These are phyloP conservation scores for Cryphonectria japonica DNA, from an alignment of 2,329 filamentous ascomycete genomes.

Conservation along the genomic window DNA sequence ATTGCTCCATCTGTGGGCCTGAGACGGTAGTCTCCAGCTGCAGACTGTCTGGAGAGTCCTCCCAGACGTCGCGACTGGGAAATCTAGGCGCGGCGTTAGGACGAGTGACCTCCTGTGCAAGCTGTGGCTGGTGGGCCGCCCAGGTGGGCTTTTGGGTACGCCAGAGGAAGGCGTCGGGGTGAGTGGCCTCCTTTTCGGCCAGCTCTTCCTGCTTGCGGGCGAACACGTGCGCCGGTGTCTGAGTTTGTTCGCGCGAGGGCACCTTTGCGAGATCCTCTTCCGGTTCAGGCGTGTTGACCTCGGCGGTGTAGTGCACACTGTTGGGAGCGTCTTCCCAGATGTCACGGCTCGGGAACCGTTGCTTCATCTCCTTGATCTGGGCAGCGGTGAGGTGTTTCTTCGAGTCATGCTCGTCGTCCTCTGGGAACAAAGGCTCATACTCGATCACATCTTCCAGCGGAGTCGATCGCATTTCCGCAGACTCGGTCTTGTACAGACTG, in stretches of 20 bases:
- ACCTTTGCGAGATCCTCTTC: slow-evolving; percentile 39
- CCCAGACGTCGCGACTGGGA: slow-evolving; percentile 92
- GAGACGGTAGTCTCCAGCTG: slow-evolving; percentile 76
- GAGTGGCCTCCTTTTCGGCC: slow-evolving; percentile 58
- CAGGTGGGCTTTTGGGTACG: slow-evolving; percentile 55
- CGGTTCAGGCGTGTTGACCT: slow-evolving; percentile 79
- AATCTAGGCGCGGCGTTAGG: slow-evolving; percentile 72
- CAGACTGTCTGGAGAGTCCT: slow-evolving; percentile 85
- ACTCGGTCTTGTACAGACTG: slow-evolving; percentile 62
- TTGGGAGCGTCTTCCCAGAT: slow-evolving; percentile 96
- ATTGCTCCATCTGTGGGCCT: slow-evolving; percentile 54
- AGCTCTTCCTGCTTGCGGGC: slow-evolving; percentile 68
- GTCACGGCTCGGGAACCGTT: slow-evolving; percentile 88
- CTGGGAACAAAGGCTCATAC: slow-evolving; percentile 92
- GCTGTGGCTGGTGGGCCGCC: slow-evolving; percentile 51
- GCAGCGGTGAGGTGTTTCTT: slow-evolving; percentile 42
- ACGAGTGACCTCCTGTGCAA: slow-evolving; percentile 51
- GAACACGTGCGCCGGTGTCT: slow-evolving; percentile 67
- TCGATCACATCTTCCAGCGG: slow-evolving; percentile 88
- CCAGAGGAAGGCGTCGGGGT: slow-evolving; percentile 57
- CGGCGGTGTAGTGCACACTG: slow-evolving; percentile 77
- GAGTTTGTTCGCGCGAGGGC: slow-evolving; percentile 43
- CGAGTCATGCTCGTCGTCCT: slow-evolving; percentile 64
- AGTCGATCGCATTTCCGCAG: slow-evolving; percentile 62
- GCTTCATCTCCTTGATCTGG: slow-evolving; percentile 56